Evolutionary conservation across 192 early-diverging fungal genomes (phyloP), one percentile per base, ranked within the genome.

Genomic region (Helicostylum pulchrum): DNA sequence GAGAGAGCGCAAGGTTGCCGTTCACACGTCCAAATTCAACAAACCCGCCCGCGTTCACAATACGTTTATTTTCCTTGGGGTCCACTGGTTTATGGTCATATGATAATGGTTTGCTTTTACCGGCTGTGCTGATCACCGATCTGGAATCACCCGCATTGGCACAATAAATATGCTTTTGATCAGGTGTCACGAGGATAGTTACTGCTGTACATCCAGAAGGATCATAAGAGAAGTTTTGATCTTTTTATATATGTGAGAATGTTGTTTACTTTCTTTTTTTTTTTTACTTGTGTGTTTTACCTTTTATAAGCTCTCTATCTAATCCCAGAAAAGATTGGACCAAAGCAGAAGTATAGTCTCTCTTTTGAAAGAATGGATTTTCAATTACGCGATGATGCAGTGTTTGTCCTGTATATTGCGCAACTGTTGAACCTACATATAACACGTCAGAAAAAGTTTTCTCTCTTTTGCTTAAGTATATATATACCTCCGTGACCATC

Each of bases 21-120:
- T 99, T 99, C 48, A 99, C 97, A 61, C 97, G 88, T 1, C 95
- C 94, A 83, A 91, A 97, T 75, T 99, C 96, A 23, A 99, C 95
- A 81, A 96, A 99, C 7, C 96, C 96, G 57, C 97, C 97, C 36
- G 91, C 96, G 4, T 82, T 83, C 47, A 77, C 77, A 69, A 99
- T 99, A 65, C 97, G 89, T 52, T 84, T 68, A 19, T 84, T 81
- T 78, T 99, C 97, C 34, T 72, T 82, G 77, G 83, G 84, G 74
- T 94, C 91, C 11, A 83, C 85, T 23, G 97, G 97, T 79, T 99
- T 99, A 73, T 99, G 97, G 75, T 99, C 97, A 63, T 83, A 83
- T 43, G 93, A 94, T 64, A 99, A 78, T 11, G 90, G 76, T 11
- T 83, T 76, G 11, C 90, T 90, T 11, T 77, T 66, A n/a, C 97